These are phyloP conservation scores for Cenchrus americanus DNA, from an alignment of 176 grass and related monocot species.

Conservation along the genomic window DNA sequence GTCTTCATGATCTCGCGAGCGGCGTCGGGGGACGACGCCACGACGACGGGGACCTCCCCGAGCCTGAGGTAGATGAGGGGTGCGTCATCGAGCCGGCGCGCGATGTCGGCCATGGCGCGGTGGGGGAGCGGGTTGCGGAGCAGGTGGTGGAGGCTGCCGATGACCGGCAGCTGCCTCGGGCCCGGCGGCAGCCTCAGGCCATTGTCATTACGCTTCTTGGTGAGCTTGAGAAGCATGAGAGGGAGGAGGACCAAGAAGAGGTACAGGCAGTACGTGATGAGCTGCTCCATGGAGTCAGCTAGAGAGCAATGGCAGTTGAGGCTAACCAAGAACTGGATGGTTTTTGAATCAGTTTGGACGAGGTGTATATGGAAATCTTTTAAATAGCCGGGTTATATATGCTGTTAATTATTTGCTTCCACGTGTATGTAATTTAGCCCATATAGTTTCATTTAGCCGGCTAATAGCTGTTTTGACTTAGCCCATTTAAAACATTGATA, in stretches of 20 bases:
- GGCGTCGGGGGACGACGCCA: conserved; percentile 33
- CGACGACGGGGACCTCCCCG: conserved; percentile 36
- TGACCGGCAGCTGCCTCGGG: conserved; percentile 40
- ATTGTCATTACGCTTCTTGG: not conserved
- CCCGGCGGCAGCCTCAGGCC: conserved; percentile 35
- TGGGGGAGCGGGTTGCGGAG: conserved; percentile 17
- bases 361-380: too few relatives aligned
- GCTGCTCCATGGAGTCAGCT: too few relatives aligned
- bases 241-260: conserved; percentile 27
- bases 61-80: conserved; percentile 41
- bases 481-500: too few relatives aligned
- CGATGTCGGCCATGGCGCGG: conserved; percentile 34
- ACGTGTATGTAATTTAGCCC: too few relatives aligned
- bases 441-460: too few relatives aligned
- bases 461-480: too few relatives aligned
- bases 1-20: conserved; percentile 44
- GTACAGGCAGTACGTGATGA: not conserved
- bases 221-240: conserved; percentile 10
- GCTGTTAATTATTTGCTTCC: too few relatives aligned
- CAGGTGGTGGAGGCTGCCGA: conserved; percentile 48
- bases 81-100: conserved; percentile 12
- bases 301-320: too few relatives aligned
- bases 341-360: too few relatives aligned
- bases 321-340: too few relatives aligned
- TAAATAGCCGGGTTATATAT: too few relatives aligned